Base-by-base conservation (phyloP, 345 rosid species). In the Populus ilicifolia region DNA sequence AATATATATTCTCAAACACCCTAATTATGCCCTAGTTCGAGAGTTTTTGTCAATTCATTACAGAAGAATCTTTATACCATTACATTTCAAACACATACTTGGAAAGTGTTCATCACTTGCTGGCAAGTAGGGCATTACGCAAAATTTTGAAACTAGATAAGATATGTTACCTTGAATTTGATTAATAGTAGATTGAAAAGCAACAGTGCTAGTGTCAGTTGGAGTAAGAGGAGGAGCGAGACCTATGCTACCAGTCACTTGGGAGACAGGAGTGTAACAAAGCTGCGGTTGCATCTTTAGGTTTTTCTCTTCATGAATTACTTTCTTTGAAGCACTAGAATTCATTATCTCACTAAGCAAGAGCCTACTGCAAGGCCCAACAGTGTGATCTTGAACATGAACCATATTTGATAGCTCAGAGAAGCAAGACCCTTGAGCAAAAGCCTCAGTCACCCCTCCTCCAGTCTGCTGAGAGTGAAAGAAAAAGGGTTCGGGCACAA, bases 321-420 rank as follows among this genome's bases (percentile, higher is more conserved):
- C 88, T 75, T 80, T 87, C 61, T 82, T 82, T 38, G 83, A 62
- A 79, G 80, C 79, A 39, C 79, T 83, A 72, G 80, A 83, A 77
- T 83, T 85, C 83, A 85, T 72, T 69, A 87, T 88, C 79, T 89
- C 93, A 79, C 86, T 86, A 39, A 89, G 80, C 71, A 91, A 54
- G 30, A 87, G 87, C 35, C 87, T 89, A 9, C 90, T 86, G 80
- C 92, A 87, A 39, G 90, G 89, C 25, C 88, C 97, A 8, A 82
- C 78, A 2, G 83, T 59, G 14, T 77, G 75, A 17, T 76, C 81
- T 20, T 83, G 86, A 64, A 30, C 77, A 33, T 82, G 83, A 80
- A 80, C 80, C 62, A 82, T 70, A 56, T 81, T 84, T 23, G 86
- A 56, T 8, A 84, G 79, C 69, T 87, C 91, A 41, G 88, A 81